These are phyloP conservation scores for Rhodosporidiobolus sp. DNA, from an alignment of 768 basidiomycete genomes.

Conservation along the genomic window DNA sequence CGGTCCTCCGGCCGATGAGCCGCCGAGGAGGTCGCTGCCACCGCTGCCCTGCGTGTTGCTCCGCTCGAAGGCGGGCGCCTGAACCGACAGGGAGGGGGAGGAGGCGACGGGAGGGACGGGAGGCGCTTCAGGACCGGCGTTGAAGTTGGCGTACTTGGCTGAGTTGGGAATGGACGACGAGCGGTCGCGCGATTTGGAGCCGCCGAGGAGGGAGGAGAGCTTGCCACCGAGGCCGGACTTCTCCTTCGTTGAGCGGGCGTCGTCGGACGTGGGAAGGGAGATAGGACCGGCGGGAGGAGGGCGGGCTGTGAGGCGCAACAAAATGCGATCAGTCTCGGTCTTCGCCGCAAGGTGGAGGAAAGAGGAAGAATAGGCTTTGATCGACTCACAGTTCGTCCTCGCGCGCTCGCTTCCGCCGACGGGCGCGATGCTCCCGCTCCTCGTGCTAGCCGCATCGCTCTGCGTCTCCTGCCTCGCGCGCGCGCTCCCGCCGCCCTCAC, in stretches of 20 bases:
- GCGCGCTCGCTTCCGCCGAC: not conserved
- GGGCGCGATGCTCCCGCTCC: not conserved
- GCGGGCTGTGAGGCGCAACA: not conserved
- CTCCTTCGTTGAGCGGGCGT: slow-evolving; percentile 12
- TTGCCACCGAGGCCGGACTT: slow-evolving; percentile 17
- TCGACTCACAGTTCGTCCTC: slow-evolving; percentile 1
- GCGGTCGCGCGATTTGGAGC: slow-evolving; percentile 28
- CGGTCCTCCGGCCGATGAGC: not conserved
- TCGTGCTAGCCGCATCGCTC: slow-evolving; percentile 6
- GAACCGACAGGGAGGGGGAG: not conserved
- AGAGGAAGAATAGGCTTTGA: not conserved
- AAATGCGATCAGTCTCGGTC: not conserved
- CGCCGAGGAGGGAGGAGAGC: slow-evolving; percentile 31
- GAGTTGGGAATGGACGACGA: slow-evolving; percentile 32
- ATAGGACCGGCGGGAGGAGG: slow-evolving; percentile 23
- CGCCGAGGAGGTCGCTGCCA: slow-evolving; percentile 15
- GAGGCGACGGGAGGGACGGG: slow-evolving; percentile 4
- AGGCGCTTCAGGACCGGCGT: not conserved
- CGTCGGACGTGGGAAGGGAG: slow-evolving; percentile 19
- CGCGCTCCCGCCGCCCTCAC: not conserved
- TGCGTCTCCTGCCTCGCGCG: slow-evolving; percentile 4
- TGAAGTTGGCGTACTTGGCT: slow-evolving; percentile 30
- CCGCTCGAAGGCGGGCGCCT: not conserved
- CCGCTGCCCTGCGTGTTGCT: slow-evolving; percentile 6
- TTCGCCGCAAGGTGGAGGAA: too few relatives aligned